A percentile compares a stretch with the other conserved stretches of the same genome.
phyloP scores from a whole-genome alignment of 192 early-diverging fungal species.

The Chytriomyces hyalinus region DNA sequence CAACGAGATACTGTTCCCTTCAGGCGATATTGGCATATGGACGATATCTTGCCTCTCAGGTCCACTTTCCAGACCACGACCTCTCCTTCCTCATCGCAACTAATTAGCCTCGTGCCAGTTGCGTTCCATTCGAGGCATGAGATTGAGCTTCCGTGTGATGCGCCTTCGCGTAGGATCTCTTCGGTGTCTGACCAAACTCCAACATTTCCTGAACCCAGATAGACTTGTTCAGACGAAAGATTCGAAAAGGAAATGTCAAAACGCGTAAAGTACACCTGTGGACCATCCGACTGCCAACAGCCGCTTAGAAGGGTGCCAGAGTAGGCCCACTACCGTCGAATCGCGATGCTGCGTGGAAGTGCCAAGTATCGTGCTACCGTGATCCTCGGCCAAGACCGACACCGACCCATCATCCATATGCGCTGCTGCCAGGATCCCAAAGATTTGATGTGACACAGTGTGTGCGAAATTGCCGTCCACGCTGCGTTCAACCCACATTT shows the following conservation, averaged over 20 bases:
- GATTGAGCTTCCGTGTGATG: constrained; percentile 41
- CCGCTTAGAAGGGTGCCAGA: constrained; percentile 45
- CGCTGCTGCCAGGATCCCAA: constrained; percentile 41
- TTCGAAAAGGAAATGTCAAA: constrained; percentile 1
- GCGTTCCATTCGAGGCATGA: constrained; percentile 53
- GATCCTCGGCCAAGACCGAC: constrained; percentile 38
- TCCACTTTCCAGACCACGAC: constrained; percentile 65
- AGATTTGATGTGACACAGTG: constrained; percentile 29
- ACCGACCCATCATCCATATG: constrained; percentile 41
- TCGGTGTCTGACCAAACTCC: constrained; percentile 57
- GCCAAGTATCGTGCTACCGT: constrained; percentile 17
- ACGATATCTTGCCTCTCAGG: constrained; percentile 43
- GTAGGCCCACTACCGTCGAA: constrained; percentile 11
- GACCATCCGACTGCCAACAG: constrained; percentile 47
- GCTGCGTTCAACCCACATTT: constrained; percentile 43
- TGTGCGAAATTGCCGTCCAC: constrained; percentile 36
- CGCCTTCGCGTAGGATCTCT: constrained; percentile 50
- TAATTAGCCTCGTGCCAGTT: constrained; percentile 51
- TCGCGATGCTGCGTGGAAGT: constrained; percentile 24
- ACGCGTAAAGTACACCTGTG: constrained; percentile 26
- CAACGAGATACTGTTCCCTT: constrained; percentile 35
- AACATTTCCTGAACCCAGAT: constrained; percentile 45
- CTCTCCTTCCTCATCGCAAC: constrained; percentile 56
- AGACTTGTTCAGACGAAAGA: neutral
- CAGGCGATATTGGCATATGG: constrained; percentile 57